Conservation (phyloP, 257 asterid species). For the Solanum medicagineum region DNA sequence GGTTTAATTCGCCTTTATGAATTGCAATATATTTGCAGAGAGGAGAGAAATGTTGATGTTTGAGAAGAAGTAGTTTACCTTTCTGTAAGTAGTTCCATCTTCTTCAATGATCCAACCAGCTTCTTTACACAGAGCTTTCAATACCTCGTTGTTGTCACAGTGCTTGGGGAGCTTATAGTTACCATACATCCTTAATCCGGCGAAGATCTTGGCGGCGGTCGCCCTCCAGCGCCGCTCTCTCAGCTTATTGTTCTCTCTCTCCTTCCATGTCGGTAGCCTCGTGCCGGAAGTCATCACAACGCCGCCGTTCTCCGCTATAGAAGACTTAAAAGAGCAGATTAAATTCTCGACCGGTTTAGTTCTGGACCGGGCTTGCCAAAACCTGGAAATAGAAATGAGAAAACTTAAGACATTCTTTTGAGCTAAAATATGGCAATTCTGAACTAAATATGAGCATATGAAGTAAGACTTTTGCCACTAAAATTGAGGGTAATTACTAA, state of each 20-base stretch:
- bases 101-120: constrained; percentile 94
- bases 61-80: constrained; percentile 22
- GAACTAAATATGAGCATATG: background rate
- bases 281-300: constrained; percentile 67
- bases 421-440: background rate
- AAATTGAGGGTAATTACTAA: constrained; percentile 4
- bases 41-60: background rate
- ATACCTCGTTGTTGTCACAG: constrained; percentile 90
- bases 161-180: constrained; percentile 88
- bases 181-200: constrained; percentile 87
- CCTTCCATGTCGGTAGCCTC: constrained; percentile 95
- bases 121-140: constrained; percentile 87
- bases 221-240: constrained; percentile 92
- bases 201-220: constrained; percentile 88
- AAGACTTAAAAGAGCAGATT: background rate
- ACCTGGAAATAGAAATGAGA: background rate
- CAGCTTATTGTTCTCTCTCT: constrained; percentile 93
- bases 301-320: background rate
- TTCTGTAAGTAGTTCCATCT: constrained; percentile 86
- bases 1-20: background rate
- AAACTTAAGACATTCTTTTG: background rate
- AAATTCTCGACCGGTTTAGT: background rate
- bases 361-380: background rate
- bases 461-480: constrained; percentile 10
- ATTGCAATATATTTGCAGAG: background rate